A percentile compares a stretch with the other conserved stretches of the same genome.
These are phyloP conservation scores for Vaccinium myrtillus DNA, from an alignment of 148 eudicot genomes.

Conservation along the genomic window DNA sequence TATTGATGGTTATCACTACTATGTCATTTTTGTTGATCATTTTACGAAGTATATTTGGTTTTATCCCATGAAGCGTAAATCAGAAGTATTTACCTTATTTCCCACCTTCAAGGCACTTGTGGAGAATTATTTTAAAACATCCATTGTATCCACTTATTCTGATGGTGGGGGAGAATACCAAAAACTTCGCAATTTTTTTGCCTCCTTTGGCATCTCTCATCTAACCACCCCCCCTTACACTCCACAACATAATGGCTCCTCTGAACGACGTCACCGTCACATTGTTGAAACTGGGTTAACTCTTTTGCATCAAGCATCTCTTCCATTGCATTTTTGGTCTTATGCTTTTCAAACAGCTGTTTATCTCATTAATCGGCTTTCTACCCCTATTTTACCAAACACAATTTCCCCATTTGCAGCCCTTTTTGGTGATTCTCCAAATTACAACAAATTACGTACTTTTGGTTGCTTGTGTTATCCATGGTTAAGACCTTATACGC, in stretches of 20 bases:
- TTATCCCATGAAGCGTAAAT: not conserved
- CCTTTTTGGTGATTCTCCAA: not conserved
- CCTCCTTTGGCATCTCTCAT: not conserved
- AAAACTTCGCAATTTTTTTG: not conserved
- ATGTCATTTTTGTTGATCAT: not conserved
- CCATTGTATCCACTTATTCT: not conserved
- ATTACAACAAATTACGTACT: not conserved
- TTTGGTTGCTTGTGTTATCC: constrained; percentile 1
- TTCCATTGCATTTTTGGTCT: not conserved
- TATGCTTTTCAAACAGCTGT: not conserved
- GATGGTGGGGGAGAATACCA: not conserved
- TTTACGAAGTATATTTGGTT: not conserved
- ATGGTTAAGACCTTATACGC: not conserved
- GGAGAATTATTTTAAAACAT: not conserved
- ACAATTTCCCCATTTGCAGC: not conserved
- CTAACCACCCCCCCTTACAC: not conserved
- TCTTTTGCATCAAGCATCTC: not conserved
- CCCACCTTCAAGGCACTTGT: not conserved
- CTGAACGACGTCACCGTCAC: not conserved
- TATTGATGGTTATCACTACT: not conserved
- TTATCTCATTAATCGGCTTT: not conserved
- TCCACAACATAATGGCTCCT: not conserved
- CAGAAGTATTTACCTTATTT: not conserved
- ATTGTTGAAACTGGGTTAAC: not conserved
- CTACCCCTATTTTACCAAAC: not conserved